Evolutionary conservation across 2,329 filamentous ascomycete species (phyloP).

Genomic region (Botryotinia narcissicola): DNA sequence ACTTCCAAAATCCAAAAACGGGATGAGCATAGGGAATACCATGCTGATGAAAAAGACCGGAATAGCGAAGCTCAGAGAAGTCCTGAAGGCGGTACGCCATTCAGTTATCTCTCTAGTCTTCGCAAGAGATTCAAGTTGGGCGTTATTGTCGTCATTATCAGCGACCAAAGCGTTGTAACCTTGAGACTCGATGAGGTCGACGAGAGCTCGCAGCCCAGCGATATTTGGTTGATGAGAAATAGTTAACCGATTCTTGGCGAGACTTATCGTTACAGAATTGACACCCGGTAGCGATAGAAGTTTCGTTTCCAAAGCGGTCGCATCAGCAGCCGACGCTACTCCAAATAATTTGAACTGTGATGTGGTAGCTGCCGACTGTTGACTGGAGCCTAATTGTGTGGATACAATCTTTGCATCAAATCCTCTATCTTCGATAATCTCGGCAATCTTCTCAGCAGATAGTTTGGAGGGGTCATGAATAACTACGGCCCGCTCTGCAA

Average conservation of each 20-base stretch:
- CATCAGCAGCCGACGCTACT: slow-evolving; percentile 67
- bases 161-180: slow-evolving; percentile 88
- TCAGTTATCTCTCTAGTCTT: slow-evolving; percentile 96
- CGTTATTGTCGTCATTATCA: slow-evolving; percentile 92
- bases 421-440: slow-evolving; percentile 84
- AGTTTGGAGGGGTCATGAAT: slow-evolving; percentile 75
- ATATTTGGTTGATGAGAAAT: slow-evolving; percentile 70
- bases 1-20: slow-evolving; percentile 72
- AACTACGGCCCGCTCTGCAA: slow-evolving; percentile 88
- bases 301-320: slow-evolving; percentile 66
- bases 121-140: slow-evolving; percentile 89
- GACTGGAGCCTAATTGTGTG: slow-evolving; percentile 59
- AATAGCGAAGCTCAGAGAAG: slow-evolving; percentile 77
- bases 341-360: slow-evolving; percentile 85
- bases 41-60: slow-evolving; percentile 93
- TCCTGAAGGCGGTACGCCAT: slow-evolving; percentile 78
- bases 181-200: slow-evolving; percentile 75
- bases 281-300: slow-evolving; percentile 68
- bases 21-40: slow-evolving; percentile 84
- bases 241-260: slow-evolving; percentile 70
- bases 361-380: slow-evolving; percentile 55
- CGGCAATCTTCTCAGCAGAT: slow-evolving; percentile 68
- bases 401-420: slow-evolving; percentile 85
- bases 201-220: slow-evolving; percentile 77
- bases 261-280: slow-evolving; percentile 67